These are phyloP conservation scores for Rhizoclosmatium globosum DNA, from an alignment of 192 early-diverging fungal genomes.

Conservation along the genomic window DNA sequence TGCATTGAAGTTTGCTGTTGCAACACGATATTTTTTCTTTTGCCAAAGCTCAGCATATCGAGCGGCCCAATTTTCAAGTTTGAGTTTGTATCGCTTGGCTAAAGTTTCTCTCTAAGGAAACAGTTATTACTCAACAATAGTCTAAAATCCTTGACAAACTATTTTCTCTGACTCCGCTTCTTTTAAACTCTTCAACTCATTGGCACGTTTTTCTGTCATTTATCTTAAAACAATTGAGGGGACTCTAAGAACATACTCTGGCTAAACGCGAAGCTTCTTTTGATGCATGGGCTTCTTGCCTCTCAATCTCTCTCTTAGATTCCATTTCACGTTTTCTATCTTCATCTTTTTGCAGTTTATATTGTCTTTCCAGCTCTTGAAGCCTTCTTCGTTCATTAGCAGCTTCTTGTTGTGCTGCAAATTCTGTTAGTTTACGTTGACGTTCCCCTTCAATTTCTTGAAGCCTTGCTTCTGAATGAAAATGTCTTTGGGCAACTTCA, in stretches of 20 bases:
- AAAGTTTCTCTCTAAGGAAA: constrained; percentile 5
- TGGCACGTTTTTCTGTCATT: constrained; percentile 20
- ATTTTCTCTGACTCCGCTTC: constrained; percentile 33
- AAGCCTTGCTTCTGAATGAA: constrained; percentile 33
- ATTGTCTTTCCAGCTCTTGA: constrained; percentile 37
- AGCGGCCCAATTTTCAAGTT: constrained; percentile 38
- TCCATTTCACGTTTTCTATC: constrained; percentile 43
- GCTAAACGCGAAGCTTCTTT: constrained; percentile 39
- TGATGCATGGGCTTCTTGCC: constrained; percentile 16
- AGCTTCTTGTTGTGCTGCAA: constrained; percentile 41
- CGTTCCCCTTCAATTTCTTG: constrained; percentile 41
- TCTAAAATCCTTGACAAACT: constrained; percentile 29
- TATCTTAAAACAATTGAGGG: constrained; percentile 26
- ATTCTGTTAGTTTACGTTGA: constrained; percentile 25
- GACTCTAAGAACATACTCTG: constrained; percentile 27
- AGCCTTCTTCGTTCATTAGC: constrained; percentile 37
- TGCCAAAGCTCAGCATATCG: constrained; percentile 35
- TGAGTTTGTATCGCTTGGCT: constrained; percentile 33
- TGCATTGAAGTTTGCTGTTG: constrained; percentile 42
- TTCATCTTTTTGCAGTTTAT: constrained; percentile 35
- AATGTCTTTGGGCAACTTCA: constrained; percentile 46
- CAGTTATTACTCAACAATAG: constrained; percentile 22
- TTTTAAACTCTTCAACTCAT: constrained; percentile 36
- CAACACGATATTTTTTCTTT: constrained; percentile 38
- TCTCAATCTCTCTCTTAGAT: constrained; percentile 33